A percentile compares a stretch with the other conserved stretches of the same genome.
These are phyloP conservation scores for Neonectria ditissima DNA, from an alignment of 2,329 filamentous ascomycete species.

Conservation along the genomic window DNA sequence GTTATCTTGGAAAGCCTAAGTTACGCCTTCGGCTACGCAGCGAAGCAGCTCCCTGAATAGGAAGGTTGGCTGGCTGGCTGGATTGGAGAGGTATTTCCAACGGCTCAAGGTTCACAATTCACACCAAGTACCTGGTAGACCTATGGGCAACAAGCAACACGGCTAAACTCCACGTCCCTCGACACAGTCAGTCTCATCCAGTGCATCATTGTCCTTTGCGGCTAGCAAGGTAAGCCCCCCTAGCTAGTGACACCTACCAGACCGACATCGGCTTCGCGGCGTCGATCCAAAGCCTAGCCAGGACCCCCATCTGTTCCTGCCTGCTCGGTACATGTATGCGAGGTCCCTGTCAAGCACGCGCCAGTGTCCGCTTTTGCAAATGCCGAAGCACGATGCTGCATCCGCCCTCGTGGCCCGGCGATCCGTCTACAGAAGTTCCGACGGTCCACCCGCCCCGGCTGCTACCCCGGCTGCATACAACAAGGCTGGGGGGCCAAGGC, in stretches of 20 bases:
- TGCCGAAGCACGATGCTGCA: neutral
- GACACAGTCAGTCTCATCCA: too few species aligned
- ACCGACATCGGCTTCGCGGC: neutral
- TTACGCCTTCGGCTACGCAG: neutral
- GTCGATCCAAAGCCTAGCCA: neutral
- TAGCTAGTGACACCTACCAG: neutral
- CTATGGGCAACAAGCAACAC: too few species aligned
- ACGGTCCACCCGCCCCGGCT: neutral
- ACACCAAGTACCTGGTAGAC: too few species aligned
- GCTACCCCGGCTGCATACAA: neutral
- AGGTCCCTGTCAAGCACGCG: neutral
- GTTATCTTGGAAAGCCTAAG: neutral
- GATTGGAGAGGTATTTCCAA: too few species aligned
- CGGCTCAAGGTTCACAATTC: too few species aligned
- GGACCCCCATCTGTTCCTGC: neutral
- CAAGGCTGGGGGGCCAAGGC: slow-evolving; percentile 1
- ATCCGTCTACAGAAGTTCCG: slow-evolving; percentile 1
- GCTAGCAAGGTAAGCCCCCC: too few species aligned
- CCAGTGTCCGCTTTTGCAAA: neutral
- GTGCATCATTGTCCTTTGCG: too few species aligned
- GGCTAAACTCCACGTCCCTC: too few species aligned
- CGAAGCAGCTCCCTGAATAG: neutral
- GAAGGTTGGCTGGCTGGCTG: neutral
- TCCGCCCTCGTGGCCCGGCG: neutral
- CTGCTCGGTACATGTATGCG: neutral